Evolutionary conservation across 148 eudicot genomes (phyloP).

Genomic region (Rhododendron molle): DNA sequence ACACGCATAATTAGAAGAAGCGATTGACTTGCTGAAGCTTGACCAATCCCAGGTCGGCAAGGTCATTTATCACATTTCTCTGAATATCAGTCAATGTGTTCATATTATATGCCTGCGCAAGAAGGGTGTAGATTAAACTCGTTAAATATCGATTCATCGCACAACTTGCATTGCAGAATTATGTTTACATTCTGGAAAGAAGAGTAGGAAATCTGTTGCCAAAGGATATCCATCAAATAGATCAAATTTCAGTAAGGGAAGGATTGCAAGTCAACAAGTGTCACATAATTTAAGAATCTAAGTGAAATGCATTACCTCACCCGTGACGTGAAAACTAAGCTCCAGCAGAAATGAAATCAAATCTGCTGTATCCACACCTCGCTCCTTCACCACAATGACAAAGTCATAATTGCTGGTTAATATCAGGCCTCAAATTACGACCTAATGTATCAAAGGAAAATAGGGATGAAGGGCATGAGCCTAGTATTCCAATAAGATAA

Average conservation of each 20-base stretch:
- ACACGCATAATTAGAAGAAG: neutral
- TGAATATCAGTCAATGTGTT: constrained; percentile 79
- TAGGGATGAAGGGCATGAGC: neutral
- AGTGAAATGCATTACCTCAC: constrained; percentile 56
- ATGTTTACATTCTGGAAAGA: neutral
- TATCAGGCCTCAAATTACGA: constrained; percentile 5
- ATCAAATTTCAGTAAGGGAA: neutral
- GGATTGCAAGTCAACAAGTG: constrained; percentile 1
- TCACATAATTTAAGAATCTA: neutral
- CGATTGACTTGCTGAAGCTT: constrained; percentile 82
- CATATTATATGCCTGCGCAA: constrained; percentile 68
- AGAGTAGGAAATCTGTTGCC: neutral
- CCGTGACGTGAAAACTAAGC: constrained; percentile 94
- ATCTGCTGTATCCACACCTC: constrained; percentile 79
- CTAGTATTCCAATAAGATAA: neutral
- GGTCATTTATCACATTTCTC: constrained; percentile 62
- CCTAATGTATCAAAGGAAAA: neutral
- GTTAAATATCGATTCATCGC: neutral
- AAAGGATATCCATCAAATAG: neutral
- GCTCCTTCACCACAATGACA: constrained; percentile 55
- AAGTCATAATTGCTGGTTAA: constrained; percentile 15
- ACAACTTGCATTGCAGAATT: neutral
- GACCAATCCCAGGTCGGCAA: constrained; percentile 85
- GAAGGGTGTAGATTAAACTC: constrained; percentile 1
- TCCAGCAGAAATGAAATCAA: constrained; percentile 86